These are phyloP conservation scores for Fusarium udum DNA, from an alignment of 2,329 filamentous ascomycete genomes.

Conservation along the genomic window DNA sequence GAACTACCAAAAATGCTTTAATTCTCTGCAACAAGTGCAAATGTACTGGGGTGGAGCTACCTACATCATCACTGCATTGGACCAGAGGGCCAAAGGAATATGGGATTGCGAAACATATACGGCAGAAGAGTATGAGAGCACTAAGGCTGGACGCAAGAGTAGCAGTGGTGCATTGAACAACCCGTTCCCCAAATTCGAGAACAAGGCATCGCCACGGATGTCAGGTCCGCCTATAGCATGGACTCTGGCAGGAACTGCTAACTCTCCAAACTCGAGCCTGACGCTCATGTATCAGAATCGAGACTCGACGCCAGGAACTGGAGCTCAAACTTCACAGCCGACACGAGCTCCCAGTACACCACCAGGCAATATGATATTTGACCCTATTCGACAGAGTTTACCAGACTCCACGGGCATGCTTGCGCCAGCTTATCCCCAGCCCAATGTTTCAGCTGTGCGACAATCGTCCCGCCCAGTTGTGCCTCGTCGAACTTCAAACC, in stretches of 20 bases:
- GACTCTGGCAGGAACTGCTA: slow-evolving; percentile 87
- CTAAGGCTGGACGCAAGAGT: slow-evolving; percentile 60
- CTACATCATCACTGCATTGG: slow-evolving; percentile 86
- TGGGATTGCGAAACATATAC: slow-evolving; percentile 78
- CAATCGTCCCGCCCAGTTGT: slow-evolving; percentile 51
- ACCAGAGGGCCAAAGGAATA: slow-evolving; percentile 88
- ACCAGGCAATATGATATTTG: slow-evolving; percentile 68
- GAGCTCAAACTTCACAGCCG: slow-evolving; percentile 13
- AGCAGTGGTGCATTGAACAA: slow-evolving; percentile 50
- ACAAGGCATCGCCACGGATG: slow-evolving; percentile 60
- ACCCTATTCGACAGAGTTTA: slow-evolving; percentile 66
- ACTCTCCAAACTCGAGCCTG: slow-evolving; percentile 84
- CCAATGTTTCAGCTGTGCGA: slow-evolving; percentile 58
- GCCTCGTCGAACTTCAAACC: slow-evolving; percentile 39
- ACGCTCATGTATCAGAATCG: slow-evolving; percentile 79
- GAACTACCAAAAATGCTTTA: slow-evolving; percentile 88
- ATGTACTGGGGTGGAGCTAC: slow-evolving; percentile 87
- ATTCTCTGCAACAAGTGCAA: slow-evolving; percentile 82
- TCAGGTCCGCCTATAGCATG: slow-evolving; percentile 72
- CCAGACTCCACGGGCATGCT: slow-evolving; percentile 60
- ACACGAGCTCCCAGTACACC: slow-evolving; percentile 56
- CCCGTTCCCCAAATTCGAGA: slow-evolving; percentile 57
- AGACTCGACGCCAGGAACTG: slow-evolving; percentile 12
- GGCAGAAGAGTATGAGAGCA: slow-evolving; percentile 80
- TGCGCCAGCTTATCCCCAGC: slow-evolving; percentile 60